Evolutionary conservation across 2,329 filamentous ascomycete species (phyloP).

Genomic region (Diaporthe destruens): DNA sequence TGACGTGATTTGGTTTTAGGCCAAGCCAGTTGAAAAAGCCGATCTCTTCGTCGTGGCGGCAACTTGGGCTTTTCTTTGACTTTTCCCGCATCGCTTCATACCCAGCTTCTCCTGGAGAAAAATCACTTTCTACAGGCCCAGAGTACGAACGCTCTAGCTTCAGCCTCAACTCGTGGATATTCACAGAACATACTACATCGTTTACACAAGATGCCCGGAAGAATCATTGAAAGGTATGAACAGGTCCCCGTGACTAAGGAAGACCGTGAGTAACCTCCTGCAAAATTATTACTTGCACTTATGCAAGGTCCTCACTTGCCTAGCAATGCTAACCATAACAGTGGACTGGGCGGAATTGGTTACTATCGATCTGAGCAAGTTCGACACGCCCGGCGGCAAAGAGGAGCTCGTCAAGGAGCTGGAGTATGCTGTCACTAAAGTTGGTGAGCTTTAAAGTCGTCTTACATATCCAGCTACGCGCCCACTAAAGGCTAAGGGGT

Average conservation of each 20-base stretch:
- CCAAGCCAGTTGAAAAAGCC: not conserved
- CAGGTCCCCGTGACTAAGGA: slow-evolving; percentile 49
- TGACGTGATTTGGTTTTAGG: slow-evolving; percentile 16
- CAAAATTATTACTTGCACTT: too few relatives aligned
- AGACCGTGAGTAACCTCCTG: slow-evolving; percentile 44
- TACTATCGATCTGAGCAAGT: slow-evolving; percentile 50
- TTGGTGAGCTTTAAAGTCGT: slow-evolving; percentile 41
- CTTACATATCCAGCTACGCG: not conserved
- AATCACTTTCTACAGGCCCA: not conserved
- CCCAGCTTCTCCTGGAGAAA: not conserved
- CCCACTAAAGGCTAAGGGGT: not conserved
- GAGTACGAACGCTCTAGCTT: not conserved
- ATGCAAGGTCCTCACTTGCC: not conserved
- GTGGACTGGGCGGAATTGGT: slow-evolving; percentile 49
- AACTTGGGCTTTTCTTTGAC: not conserved
- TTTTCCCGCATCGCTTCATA: not conserved
- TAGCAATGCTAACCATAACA: slow-evolving; percentile 29
- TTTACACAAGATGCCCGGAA: slow-evolving; percentile 45
- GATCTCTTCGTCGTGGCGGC: slow-evolving; percentile 9
- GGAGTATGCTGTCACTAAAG: slow-evolving; percentile 48
- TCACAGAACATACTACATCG: not conserved
- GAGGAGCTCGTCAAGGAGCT: slow-evolving; percentile 51
- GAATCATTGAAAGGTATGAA: slow-evolving; percentile 47
- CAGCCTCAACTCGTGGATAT: not conserved
- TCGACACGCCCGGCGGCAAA: slow-evolving; percentile 51